Evolutionary conservation across 1,139 yeast genomes (phyloP).

Genomic region (Suhomyces coccinellae): DNA sequence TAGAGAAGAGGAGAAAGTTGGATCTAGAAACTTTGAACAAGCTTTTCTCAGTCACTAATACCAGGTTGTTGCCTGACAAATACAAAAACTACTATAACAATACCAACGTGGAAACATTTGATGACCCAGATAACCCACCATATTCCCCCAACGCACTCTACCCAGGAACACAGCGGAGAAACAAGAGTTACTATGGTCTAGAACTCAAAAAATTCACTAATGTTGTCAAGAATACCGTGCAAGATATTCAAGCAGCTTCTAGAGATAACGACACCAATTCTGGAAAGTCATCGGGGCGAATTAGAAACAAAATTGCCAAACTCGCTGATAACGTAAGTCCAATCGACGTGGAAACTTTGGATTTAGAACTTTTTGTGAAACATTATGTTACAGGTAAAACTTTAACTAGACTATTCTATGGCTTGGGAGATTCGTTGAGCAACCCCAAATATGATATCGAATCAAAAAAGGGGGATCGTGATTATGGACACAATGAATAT

Average conservation of each 20-base stretch:
- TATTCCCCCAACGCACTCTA: constrained; percentile 3
- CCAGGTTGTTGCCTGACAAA: constrained; percentile 36
- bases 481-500: constrained; percentile 13
- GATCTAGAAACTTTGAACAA: constrained; percentile 65
- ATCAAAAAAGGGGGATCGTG: constrained; percentile 1
- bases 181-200: constrained; percentile 37
- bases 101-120: constrained; percentile 3
- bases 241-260: constrained; percentile 48
- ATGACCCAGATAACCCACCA: constrained; percentile 2
- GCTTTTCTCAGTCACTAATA: constrained; percentile 59
- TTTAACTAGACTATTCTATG: constrained; percentile 38
- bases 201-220: constrained; percentile 64
- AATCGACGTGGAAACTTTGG: constrained; percentile 45
- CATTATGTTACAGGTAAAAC: constrained; percentile 39
- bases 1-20: constrained; percentile 57
- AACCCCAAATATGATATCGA: constrained; percentile 3
- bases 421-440: constrained; percentile 15
- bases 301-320: constrained; percentile 39
- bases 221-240: constrained; percentile 72
- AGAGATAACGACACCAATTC: constrained; percentile 29
- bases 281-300: constrained; percentile 27
- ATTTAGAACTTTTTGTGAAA: constrained; percentile 37
- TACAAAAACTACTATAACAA: constrained; percentile 10
- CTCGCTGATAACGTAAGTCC: constrained; percentile 40
- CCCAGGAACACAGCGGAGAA: constrained; percentile 18